phyloP scores from a whole-genome alignment of 495 filamentous ascomycete species.

The Penicillium salamii region DNA sequence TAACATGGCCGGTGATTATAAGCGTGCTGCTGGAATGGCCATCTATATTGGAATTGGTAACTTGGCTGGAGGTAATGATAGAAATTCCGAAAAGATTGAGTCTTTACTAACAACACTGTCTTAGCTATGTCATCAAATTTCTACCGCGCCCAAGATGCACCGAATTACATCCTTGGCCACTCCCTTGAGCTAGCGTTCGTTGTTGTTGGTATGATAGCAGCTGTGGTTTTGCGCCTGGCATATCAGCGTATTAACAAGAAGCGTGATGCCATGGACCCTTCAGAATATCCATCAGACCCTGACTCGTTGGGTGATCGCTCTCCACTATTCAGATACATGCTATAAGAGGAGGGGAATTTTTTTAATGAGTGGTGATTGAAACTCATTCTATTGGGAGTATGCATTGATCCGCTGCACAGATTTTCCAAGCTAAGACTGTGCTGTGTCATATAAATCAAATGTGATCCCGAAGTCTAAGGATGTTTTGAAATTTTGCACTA shows the following conservation, averaged over 20 bases:
- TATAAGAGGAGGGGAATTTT: constrained; percentile 18
- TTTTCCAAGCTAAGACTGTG: too few relatives aligned
- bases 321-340: constrained; percentile 61
- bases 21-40: constrained; percentile 70
- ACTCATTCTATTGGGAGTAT: too few relatives aligned
- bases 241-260: constrained; percentile 61
- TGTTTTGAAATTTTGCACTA: too few relatives aligned
- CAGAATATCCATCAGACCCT: constrained; percentile 49
- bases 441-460: too few relatives aligned
- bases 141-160: constrained; percentile 62
- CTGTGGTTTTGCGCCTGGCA: constrained; percentile 49
- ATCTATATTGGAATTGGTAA: constrained; percentile 74
- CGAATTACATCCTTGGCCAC: constrained; percentile 67
- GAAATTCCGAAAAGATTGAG: background rate
- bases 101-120: constrained; percentile 3
- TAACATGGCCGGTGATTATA: constrained; percentile 69
- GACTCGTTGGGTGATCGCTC: constrained; percentile 62
- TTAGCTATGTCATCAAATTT: constrained; percentile 73
- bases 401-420: too few relatives aligned
- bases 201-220: constrained; percentile 56
- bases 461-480: too few relatives aligned
- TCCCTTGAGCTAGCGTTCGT: constrained; percentile 67
- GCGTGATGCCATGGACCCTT: constrained; percentile 51
- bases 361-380: too few relatives aligned
- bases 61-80: constrained; percentile 54